Evolutionary conservation across 2,329 filamentous ascomycete genomes (phyloP), one percentile per base, ranked within the genome.

Genomic region (Verticillium nonalfalfae): DNA sequence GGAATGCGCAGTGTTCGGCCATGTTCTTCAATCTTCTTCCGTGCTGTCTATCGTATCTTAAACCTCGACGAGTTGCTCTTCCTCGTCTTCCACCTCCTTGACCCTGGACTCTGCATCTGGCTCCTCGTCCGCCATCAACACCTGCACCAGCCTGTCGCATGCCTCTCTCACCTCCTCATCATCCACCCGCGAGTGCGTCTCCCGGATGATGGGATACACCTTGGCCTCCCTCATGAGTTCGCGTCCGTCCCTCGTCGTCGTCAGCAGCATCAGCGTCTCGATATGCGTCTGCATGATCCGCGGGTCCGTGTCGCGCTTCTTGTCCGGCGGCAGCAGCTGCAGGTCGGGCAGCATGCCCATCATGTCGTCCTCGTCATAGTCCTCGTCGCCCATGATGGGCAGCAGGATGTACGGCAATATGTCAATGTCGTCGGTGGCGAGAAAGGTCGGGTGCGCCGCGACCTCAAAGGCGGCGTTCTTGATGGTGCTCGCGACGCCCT

Each of bases 401-500:
- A 97, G 81, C 10, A 99, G 78, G 15, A 98, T 80, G 73, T 98
- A 98, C 0, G 94, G 93, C 4, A 98, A 78, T 15, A 98, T 83
- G 68, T 96, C 89, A 58, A 93, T 87, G 45, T 87, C 87, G 18
- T 88, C 84, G 59, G 90, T 86, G 0, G 84, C 82, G 56, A 97
- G 76, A 59, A 97, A 87, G 1, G 81, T 77, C 0, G 85, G 79
- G 69, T 98, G 94, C 0, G 89, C 84, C 3, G 85, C 76, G 6
- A 94, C 76, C 69, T 96, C 90, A 71, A 99, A 98, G 7, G 91
- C 87, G 35, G 91, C 86, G 71, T 99, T 99, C 75, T 98, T 98
- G 73, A 99, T 92, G 10, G 92, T 95, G 63, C 89, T 93, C 7
- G 94, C 94, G n/a, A 97, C 93, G n/a, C 95, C 95, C 69, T 92